Evolutionary conservation across 192 early-diverging fungal genomes (phyloP), one percentile per base, ranked within the genome.

Genomic region (Kickxella alabastrina): DNA sequence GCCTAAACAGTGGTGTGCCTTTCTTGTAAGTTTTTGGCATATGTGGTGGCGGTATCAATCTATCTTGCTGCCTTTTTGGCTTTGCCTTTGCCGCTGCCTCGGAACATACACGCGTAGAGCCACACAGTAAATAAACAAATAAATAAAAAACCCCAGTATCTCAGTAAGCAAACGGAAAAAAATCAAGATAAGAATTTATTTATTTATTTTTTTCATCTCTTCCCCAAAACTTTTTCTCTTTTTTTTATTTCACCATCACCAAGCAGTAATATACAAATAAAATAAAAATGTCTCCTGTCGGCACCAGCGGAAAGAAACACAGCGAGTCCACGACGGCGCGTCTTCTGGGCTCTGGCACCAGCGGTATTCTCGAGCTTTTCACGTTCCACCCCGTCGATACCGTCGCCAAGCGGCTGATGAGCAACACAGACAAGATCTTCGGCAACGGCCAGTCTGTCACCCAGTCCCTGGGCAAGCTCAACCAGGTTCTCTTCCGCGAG

Each of bases 301-400:
- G 76, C 51, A 49, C 68, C 49, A 62, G 77, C 62, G 74, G 74
- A 36, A 79, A 76, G 63, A 86, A 79, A 71, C 77, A 87, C 64
- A 83, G 84, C 61, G 96, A 96, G 70, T 96, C 93, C 27, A 86
- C 80, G 38, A 79, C 86, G 18, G 92, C 96, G 58, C 86, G 93
- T 49, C 71, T 99, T 61, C 68, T 92, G 25, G 96, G 96, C 46
- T 85, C 92, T 29, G 96, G 82, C 32, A 83, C 88, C 39, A 88
- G 92, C 38, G 96, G 96, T 36, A 86, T 97, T 62, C 82, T 97
- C 26, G 96, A 99, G 79, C 80, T 99, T 49, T 79, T 95, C 50
- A 84, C 86, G 43, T 99, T 99, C 86, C 96, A 99, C 75, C 94
- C 93, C 29, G 91, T 99, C 39, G 94, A 99, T 77, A 99, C 94